phyloP scores from a whole-genome alignment of 1,284 basidiomycete genomes.

The Agroathelia rolfsii region DNA sequence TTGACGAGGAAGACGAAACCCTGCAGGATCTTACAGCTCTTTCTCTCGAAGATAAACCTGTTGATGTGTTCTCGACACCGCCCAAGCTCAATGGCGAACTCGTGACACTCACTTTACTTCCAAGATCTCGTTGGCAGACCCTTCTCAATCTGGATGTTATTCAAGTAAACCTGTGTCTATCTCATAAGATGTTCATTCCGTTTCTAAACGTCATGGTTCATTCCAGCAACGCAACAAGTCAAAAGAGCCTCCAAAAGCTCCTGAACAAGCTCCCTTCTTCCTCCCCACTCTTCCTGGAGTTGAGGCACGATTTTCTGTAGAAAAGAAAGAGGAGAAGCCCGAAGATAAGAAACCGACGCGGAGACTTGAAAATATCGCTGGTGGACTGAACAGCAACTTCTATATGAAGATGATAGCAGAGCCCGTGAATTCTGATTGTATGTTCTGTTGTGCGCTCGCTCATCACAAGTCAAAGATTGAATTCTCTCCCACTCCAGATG shows the following conservation, averaged over 20 bases:
- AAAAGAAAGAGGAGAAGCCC: slow-evolving; percentile 29
- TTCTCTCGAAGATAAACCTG: slow-evolving; percentile 45
- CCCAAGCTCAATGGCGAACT: slow-evolving; percentile 79
- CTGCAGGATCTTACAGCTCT: slow-evolving; percentile 55
- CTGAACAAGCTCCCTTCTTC: slow-evolving; percentile 96
- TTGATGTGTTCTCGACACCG: slow-evolving; percentile 72
- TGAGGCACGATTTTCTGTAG: slow-evolving; percentile 67
- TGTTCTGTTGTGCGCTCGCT: slow-evolving; percentile 28
- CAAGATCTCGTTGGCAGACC: slow-evolving; percentile 93
- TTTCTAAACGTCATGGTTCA: slow-evolving; percentile 6
- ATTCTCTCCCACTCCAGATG: slow-evolving; percentile 47
- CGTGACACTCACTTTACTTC: slow-evolving; percentile 86
- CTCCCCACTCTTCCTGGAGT: slow-evolving; percentile 83
- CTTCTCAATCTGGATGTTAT: slow-evolving; percentile 94
- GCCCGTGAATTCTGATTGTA: slow-evolving; percentile 58
- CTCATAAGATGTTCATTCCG: too few relatives aligned
- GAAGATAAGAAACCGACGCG: slow-evolving; percentile 37
- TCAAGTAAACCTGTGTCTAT: too few relatives aligned
- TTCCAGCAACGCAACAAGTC: slow-evolving; percentile 88
- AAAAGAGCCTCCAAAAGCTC: slow-evolving; percentile 89
- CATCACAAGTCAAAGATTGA: slow-evolving; percentile 6
- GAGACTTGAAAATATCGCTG: slow-evolving; percentile 44
- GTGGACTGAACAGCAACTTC: slow-evolving; percentile 66
- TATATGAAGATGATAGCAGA: slow-evolving; percentile 54
- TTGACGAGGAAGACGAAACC: slow-evolving; percentile 60